Evolutionary conservation across 2,329 filamentous ascomycete species (phyloP).

Genomic region (Diaporthe vexans): DNA sequence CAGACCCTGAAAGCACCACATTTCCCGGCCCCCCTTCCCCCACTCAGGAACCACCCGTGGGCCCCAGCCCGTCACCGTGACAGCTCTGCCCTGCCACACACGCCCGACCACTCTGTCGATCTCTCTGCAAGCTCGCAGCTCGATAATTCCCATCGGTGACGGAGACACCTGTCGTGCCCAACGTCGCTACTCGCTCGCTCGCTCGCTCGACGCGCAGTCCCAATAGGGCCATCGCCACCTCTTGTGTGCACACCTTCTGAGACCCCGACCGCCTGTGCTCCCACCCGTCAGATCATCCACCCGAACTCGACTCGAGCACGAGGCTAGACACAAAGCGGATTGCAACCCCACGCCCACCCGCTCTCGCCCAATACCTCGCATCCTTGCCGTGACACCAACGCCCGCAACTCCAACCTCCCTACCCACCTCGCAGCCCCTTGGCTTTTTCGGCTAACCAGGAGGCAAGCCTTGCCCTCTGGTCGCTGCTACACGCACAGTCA

Average conservation of each 20-base stretch:
- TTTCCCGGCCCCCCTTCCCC: slow-evolving; percentile 25
- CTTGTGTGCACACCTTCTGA: slow-evolving; percentile 7
- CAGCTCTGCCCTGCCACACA: slow-evolving; percentile 26
- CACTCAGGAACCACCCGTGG: slow-evolving; percentile 27
- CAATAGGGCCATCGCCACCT: slow-evolving; percentile 16
- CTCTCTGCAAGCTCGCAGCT: slow-evolving; percentile 10
- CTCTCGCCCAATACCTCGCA: slow-evolving; percentile 29
- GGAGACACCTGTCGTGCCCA: slow-evolving; percentile 23
- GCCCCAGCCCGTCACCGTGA: slow-evolving; percentile 22
- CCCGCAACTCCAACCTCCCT: slow-evolving; percentile 11
- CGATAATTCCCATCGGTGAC: background rate
- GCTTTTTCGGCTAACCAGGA: slow-evolving; percentile 37
- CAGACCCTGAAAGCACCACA: slow-evolving; percentile 28
- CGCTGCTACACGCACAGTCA: slow-evolving; percentile 49
- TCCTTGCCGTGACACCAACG: slow-evolving; percentile 32
- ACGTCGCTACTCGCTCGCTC: slow-evolving; percentile 9
- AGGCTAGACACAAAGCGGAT: slow-evolving; percentile 29
- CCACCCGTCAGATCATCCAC: background rate
- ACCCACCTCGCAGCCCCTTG: slow-evolving; percentile 21
- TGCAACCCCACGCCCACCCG: slow-evolving; percentile 32
- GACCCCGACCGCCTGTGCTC: background rate
- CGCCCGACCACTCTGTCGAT: slow-evolving; percentile 19
- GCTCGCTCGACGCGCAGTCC: slow-evolving; percentile 8
- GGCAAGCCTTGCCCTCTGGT: slow-evolving; percentile 44
- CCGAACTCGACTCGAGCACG: slow-evolving; percentile 18